phyloP scores from a whole-genome alignment of 2,329 filamentous ascomycete species.

The Sarocladiaceae sp. region DNA sequence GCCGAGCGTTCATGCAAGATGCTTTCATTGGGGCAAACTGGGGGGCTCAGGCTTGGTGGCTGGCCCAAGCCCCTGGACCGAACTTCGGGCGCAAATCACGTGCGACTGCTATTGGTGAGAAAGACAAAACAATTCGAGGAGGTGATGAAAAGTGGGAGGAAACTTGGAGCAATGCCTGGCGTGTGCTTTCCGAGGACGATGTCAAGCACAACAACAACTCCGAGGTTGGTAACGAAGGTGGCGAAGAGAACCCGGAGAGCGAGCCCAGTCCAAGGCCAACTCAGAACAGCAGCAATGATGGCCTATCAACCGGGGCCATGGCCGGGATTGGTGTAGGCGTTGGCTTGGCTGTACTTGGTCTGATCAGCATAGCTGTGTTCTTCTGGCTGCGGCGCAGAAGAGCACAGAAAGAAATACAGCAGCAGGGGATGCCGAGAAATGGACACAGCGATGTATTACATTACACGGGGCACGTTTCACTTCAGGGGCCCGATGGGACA shows the following conservation, averaged over 20 bases:
- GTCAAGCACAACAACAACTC: neutral
- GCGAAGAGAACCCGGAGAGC: slow-evolving; percentile 2
- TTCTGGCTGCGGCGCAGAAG: slow-evolving; percentile 11
- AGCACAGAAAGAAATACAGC: neutral
- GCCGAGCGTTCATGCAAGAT: slow-evolving; percentile 40
- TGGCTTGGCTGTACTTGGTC: slow-evolving; percentile 15
- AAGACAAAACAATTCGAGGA: slow-evolving; percentile 16
- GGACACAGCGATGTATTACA: too few species aligned
- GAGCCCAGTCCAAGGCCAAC: neutral
- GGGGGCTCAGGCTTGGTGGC: slow-evolving; percentile 26
- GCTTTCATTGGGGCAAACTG: slow-evolving; percentile 38
- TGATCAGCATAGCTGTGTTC: neutral
- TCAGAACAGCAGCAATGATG: slow-evolving; percentile 12
- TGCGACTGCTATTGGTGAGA: slow-evolving; percentile 12
- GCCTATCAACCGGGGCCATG: slow-evolving; percentile 23
- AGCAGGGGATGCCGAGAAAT: too few species aligned
- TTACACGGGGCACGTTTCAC: too few species aligned
- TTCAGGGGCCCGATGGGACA: too few species aligned
- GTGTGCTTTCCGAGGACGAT: slow-evolving; percentile 16
- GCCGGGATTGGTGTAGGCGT: slow-evolving; percentile 29
- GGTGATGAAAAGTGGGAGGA: slow-evolving; percentile 25
- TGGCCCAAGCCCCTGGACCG: slow-evolving; percentile 35
- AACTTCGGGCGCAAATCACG: slow-evolving; percentile 10
- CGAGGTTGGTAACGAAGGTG: neutral
- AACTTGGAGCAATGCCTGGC: slow-evolving; percentile 25